These are phyloP conservation scores for Aspergillus biplanus DNA, from an alignment of 495 filamentous ascomycete species.

Conservation along the genomic window DNA sequence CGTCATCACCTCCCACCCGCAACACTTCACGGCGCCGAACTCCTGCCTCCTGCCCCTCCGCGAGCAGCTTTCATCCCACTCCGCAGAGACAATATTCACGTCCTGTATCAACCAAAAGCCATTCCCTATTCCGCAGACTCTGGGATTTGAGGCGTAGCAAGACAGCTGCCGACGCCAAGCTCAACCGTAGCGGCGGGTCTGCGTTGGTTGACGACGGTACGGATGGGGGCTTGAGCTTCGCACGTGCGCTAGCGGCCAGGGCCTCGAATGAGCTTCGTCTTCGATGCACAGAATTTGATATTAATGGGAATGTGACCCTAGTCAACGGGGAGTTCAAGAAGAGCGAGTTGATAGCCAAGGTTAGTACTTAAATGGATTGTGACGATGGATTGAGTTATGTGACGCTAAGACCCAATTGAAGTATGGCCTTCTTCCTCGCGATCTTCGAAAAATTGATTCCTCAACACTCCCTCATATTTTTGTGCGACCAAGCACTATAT, in stretches of 20 bases:
- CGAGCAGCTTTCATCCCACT: not conserved
- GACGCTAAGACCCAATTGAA: conserved; percentile 35
- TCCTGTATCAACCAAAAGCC: conserved; percentile 45
- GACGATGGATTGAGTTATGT: not conserved
- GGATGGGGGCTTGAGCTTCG: conserved; percentile 51
- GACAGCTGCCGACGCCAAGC: conserved; percentile 29
- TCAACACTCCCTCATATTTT: conserved; percentile 96
- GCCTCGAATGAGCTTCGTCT: conserved; percentile 78
- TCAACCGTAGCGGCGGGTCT: conserved; percentile 23
- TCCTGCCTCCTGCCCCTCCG: not conserved
- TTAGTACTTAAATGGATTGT: conserved; percentile 42
- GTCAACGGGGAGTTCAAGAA: conserved; percentile 97
- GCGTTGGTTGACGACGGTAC: conserved; percentile 42
- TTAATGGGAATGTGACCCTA: conserved; percentile 90
- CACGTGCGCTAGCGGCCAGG: conserved; percentile 67
- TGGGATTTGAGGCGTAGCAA: conserved; percentile 50
- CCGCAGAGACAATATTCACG: conserved; percentile 27
- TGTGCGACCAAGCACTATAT: conserved; percentile 88
- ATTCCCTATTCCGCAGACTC: conserved; percentile 59
- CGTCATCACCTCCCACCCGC: conserved; percentile 11
- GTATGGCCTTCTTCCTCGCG: conserved; percentile 94
- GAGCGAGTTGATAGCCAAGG: conserved; percentile 93
- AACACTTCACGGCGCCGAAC: conserved; percentile 22
- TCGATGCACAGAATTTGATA: conserved; percentile 93
- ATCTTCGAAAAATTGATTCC: conserved; percentile 97